These are phyloP conservation scores for Dactylellina cionopaga DNA, from an alignment of 2,329 filamentous ascomycete species.

Conservation along the genomic window DNA sequence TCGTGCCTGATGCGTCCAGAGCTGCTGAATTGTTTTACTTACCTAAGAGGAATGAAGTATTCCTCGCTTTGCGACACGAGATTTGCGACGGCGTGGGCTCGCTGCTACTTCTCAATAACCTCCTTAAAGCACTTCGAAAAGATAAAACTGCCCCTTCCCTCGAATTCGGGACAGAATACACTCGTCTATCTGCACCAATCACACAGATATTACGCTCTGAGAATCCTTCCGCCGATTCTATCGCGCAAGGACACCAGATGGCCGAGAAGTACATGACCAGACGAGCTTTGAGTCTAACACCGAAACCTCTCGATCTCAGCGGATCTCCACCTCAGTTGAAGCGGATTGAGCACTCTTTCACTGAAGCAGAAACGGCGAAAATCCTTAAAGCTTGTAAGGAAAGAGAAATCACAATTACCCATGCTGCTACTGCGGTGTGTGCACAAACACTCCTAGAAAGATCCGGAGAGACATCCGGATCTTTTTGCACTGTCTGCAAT, in stretches of 20 bases:
- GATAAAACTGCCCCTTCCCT: neutral
- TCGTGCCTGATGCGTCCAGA: neutral
- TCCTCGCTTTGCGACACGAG: slow-evolving; percentile 6
- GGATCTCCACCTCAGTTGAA: neutral
- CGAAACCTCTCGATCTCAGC: neutral
- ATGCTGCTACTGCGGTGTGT: slow-evolving; percentile 1
- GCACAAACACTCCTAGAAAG: slow-evolving; percentile 1
- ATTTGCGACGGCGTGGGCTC: slow-evolving; percentile 6
- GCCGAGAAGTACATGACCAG: neutral
- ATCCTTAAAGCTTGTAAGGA: slow-evolving; percentile 5
- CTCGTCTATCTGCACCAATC: neutral
- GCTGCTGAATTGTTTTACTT: slow-evolving; percentile 2
- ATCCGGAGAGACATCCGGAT: neutral
- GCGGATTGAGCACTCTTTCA: slow-evolving; percentile 14
- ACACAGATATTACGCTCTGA: neutral
- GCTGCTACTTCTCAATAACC: slow-evolving; percentile 6
- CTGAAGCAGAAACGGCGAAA: neutral
- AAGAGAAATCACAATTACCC: slow-evolving; percentile 1
- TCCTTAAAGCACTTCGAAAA: slow-evolving; percentile 5
- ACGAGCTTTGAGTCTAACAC: neutral
- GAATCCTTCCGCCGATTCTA: neutral
- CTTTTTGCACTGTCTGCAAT: neutral
- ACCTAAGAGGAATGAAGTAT: slow-evolving; percentile 4
- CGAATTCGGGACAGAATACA: neutral
- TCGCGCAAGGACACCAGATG: neutral